phyloP scores from a whole-genome alignment of 2,329 filamentous ascomycete species.

The Aschersonia sp. region DNA sequence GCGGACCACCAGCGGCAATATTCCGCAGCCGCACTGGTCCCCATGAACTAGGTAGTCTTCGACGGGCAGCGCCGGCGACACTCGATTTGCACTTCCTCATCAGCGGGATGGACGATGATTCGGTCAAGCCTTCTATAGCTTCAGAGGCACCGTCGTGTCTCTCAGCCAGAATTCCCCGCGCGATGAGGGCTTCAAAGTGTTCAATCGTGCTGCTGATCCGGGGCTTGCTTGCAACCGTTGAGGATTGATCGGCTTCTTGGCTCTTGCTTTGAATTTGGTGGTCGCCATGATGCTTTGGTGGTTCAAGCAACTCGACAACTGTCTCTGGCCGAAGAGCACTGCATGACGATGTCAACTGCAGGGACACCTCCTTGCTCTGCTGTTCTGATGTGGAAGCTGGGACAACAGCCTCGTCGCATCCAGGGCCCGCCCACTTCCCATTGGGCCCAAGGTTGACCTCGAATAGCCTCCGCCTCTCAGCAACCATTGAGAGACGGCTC shows the following conservation, averaged over 20 bases:
- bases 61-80: not conserved
- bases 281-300: not conserved
- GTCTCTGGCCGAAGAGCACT: too few relatives aligned
- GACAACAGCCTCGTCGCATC: too few relatives aligned
- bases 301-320: too few relatives aligned
- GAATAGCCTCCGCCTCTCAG: too few relatives aligned
- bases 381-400: too few relatives aligned
- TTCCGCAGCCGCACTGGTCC: not conserved
- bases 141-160: not conserved
- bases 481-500: too few relatives aligned
- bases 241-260: not conserved
- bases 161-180: too few relatives aligned
- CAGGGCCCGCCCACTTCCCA: too few relatives aligned
- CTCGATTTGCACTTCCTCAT: not conserved
- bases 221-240: not conserved
- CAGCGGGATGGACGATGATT: not conserved
- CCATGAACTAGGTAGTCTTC: not conserved
- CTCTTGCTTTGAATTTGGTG: not conserved
- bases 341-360: too few relatives aligned
- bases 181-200: not conserved
- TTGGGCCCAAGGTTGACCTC: too few relatives aligned
- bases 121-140: not conserved
- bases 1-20: not conserved
- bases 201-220: not conserved
- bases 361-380: too few relatives aligned